These are phyloP conservation scores for Solanum chmielewskii DNA, from an alignment of 257 asterid species.

Conservation along the genomic window DNA sequence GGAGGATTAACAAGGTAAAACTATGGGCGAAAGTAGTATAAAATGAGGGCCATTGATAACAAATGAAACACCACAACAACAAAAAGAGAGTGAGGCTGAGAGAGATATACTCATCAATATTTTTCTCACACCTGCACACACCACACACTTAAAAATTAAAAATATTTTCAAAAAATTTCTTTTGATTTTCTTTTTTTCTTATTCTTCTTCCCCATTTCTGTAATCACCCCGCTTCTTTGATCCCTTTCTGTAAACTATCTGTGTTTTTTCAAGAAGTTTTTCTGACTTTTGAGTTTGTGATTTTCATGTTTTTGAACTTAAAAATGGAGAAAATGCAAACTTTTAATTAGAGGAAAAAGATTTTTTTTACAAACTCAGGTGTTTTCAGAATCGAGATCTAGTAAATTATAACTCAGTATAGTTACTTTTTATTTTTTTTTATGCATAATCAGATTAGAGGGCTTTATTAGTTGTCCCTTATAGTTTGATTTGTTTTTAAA, in stretches of 20 bases:
- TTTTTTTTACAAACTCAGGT: slow-evolving; percentile 42
- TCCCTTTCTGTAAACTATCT: slow-evolving; percentile 83
- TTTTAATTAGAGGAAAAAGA: slow-evolving; percentile 16
- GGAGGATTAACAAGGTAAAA: slow-evolving; percentile 12
- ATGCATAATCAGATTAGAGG: slow-evolving; percentile 18
- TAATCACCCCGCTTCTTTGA: slow-evolving; percentile 54
- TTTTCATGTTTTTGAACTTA: background rate
- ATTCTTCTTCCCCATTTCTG: slow-evolving; percentile 28
- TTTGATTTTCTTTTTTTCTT: background rate
- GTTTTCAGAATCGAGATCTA: slow-evolving; percentile 76
- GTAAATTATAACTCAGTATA: background rate
- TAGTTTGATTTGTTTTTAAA: slow-evolving; percentile 3
- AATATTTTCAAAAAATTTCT: background rate
- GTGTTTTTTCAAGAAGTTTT: slow-evolving; percentile 19
- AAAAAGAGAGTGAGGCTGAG: slow-evolving; percentile 30
- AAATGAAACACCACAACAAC: background rate
- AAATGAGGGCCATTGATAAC: background rate
- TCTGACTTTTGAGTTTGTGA: slow-evolving; percentile 33
- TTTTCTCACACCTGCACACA: slow-evolving; percentile 53
- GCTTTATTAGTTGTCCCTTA: slow-evolving; percentile 54
- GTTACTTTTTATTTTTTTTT: background rate
- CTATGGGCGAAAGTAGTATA: slow-evolving; percentile 27
- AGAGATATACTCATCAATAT: slow-evolving; percentile 13
- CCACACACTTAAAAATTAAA: slow-evolving; percentile 2
- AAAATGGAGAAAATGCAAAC: slow-evolving; percentile 31